These are phyloP conservation scores for Nakazawaea wickerhamii DNA, from an alignment of 805 yeast species.

Conservation along the genomic window DNA sequence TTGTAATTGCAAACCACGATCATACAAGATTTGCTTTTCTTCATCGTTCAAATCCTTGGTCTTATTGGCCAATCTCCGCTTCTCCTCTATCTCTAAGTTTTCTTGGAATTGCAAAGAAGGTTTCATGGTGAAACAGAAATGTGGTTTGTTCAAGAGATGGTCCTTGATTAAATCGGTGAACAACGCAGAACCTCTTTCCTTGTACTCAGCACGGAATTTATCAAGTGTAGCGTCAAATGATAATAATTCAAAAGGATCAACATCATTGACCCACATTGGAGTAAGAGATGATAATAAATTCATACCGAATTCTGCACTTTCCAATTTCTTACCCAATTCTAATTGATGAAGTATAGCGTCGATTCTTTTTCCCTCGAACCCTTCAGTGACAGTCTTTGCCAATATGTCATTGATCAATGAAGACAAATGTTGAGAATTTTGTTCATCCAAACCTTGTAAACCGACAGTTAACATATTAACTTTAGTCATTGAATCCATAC, in stretches of 20 bases:
- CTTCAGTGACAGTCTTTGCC: constrained; percentile 32
- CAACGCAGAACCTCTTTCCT: constrained; percentile 43
- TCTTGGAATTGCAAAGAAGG: constrained; percentile 59
- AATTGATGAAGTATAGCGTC: constrained; percentile 85
- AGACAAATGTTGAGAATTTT: constrained; percentile 44
- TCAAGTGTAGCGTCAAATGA: constrained; percentile 57
- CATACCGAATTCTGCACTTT: constrained; percentile 87
- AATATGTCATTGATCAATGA: constrained; percentile 43
- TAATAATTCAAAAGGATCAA: constrained; percentile 67
- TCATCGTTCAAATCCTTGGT: constrained; percentile 40
- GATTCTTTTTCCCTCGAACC: constrained; percentile 56
- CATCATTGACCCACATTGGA: constrained; percentile 81
- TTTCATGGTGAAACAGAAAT: constrained; percentile 68
- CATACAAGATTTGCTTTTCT: constrained; percentile 53
- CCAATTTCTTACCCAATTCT: constrained; percentile 78
- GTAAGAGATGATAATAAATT: constrained; percentile 64
- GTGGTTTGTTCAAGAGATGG: constrained; percentile 47
- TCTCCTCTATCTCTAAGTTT: constrained; percentile 51
- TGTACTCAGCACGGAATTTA: constrained; percentile 59
- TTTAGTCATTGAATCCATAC: constrained; percentile 77
- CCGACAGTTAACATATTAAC: constrained; percentile 80
- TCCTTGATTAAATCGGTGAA: constrained; percentile 56
- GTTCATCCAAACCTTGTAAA: constrained; percentile 61
- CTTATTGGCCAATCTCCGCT: constrained; percentile 38
- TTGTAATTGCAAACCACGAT: constrained; percentile 55